Conservation (phyloP, 257 asterid genomes). For the Leonotis leonurus region DNA sequence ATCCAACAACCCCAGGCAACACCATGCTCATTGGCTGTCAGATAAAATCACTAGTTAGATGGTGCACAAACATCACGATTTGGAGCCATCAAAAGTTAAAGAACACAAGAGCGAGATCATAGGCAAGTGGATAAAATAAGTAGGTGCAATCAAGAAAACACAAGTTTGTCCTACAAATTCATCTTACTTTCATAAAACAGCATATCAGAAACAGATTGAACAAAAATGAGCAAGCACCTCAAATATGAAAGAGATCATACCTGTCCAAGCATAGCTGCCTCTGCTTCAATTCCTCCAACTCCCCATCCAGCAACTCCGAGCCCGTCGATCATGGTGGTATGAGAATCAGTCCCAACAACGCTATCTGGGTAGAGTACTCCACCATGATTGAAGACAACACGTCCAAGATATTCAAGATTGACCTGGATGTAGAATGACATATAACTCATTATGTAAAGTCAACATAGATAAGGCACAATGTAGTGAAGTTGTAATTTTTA, state of each 20-base stretch:
- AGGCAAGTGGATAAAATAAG: neutral
- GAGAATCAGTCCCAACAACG: conserved; percentile 96
- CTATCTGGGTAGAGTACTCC: conserved; percentile 93
- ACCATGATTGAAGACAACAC: conserved; percentile 77
- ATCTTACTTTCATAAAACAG: neutral
- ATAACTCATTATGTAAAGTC: neutral
- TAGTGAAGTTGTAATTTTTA: neutral
- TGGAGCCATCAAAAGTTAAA: conserved; percentile 6
- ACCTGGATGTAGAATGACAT: conserved; percentile 39
- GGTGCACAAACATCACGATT: conserved; percentile 10
- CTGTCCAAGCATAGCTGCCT: conserved; percentile 99
- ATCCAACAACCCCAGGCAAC: conserved; percentile 91
- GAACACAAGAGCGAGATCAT: neutral
- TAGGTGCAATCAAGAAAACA: neutral
- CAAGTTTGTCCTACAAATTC: neutral
- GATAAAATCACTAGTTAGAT: conserved; percentile 16
- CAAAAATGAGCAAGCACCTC: neutral
- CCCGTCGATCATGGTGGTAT: conserved; percentile 97
- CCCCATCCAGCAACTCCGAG: conserved; percentile 99
- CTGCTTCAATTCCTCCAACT: conserved; percentile 98
- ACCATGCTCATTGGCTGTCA: conserved; percentile 97
- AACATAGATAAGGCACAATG: neutral
- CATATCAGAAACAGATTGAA: neutral
- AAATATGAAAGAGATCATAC: conserved; percentile 24
- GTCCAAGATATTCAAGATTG: conserved; percentile 89